A percentile compares a stretch with the other conserved stretches of the same genome.
phyloP scores from a whole-genome alignment of 2,329 filamentous ascomycete species.

The Stagonosporopsis vannaccii region DNA sequence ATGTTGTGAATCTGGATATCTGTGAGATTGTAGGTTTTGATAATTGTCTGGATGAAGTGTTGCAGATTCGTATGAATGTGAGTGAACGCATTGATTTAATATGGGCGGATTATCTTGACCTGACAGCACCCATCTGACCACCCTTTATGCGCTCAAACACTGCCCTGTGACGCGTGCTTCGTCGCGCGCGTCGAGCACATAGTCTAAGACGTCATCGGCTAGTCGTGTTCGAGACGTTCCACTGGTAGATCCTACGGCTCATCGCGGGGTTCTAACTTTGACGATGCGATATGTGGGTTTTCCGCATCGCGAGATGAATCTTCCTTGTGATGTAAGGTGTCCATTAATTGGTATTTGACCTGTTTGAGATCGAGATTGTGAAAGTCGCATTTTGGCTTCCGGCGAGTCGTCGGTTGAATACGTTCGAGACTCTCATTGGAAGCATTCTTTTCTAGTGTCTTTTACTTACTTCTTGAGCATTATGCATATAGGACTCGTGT shows the following conservation, averaged over 20 bases:
- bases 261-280: constrained; percentile 6
- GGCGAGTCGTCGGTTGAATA: not conserved
- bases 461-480: not conserved
- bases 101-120: not conserved
- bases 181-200: constrained; percentile 5
- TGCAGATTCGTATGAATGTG: constrained; percentile 23
- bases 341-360: not conserved
- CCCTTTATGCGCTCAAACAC: constrained; percentile 9
- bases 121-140: not conserved
- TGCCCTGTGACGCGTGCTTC: constrained; percentile 2
- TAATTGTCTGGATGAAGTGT: constrained; percentile 20
- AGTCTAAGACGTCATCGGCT: constrained; percentile 20
- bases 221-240: not conserved
- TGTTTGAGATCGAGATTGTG: not conserved
- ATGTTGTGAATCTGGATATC: constrained; percentile 20
- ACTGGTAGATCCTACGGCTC: constrained; percentile 11
- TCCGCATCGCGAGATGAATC: not conserved
- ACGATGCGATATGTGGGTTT: constrained; percentile 4
- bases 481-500: not conserved
- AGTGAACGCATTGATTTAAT: constrained; percentile 29
- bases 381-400: not conserved
- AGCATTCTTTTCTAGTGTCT: not conserved
- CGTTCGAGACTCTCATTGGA: not conserved
- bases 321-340: constrained; percentile 7
- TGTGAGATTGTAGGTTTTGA: constrained; percentile 30